These are phyloP conservation scores for Scedosporium aurantiacum DNA, from an alignment of 2,329 filamentous ascomycete genomes.

Conservation along the genomic window DNA sequence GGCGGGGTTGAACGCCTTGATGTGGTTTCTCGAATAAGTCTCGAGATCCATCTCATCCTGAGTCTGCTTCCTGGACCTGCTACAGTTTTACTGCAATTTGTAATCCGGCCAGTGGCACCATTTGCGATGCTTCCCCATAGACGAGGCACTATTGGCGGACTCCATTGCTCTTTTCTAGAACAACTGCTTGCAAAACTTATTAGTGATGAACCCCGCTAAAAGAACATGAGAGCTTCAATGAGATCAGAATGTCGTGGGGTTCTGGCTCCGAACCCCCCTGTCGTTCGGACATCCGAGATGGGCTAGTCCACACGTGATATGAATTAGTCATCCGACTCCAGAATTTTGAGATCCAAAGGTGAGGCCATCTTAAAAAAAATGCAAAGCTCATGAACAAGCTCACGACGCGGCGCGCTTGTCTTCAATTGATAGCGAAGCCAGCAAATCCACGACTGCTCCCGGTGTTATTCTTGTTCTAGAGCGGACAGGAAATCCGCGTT, in stretches of 20 bases:
- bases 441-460: background rate
- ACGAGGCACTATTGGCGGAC: background rate
- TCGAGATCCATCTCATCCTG: background rate
- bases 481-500: background rate
- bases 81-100: background rate
- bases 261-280: too few relatives aligned
- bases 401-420: background rate
- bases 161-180: background rate
- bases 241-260: background rate
- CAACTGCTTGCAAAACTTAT: background rate
- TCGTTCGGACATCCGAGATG: too few relatives aligned
- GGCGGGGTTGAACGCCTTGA: background rate
- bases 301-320: too few relatives aligned
- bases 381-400: background rate
- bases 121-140: background rate
- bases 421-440: background rate
- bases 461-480: background rate
- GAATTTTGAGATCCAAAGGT: background rate
- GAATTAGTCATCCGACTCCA: background rate
- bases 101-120: background rate
- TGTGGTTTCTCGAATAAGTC: background rate
- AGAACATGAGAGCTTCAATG: background rate
- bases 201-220: background rate
- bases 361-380: background rate
- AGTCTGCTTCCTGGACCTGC: background rate